Evolutionary conservation across 208 protist genomes (phyloP), one percentile per base, ranked within the genome.

Genomic region (Jaenimonas drosophilae): DNA sequence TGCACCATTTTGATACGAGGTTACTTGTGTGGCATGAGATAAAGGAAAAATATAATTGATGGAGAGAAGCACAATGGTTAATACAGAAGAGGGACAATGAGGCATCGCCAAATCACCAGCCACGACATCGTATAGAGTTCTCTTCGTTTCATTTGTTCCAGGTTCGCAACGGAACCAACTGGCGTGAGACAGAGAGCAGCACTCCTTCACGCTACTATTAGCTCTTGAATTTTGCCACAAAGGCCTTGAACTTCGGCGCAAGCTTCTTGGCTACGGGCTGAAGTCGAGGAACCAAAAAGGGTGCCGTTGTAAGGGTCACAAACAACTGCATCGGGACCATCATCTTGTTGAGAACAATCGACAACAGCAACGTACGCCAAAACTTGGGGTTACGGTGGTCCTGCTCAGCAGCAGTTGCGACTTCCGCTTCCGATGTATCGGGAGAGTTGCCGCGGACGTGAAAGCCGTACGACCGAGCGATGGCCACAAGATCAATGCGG

Each of bases 301-400:
- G 83, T 7, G 83, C 83, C 9, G 73, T 61, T 32, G 66, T 56
- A 14, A 92, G 30, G 3, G 83, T 83, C 14, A 81, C 20, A 16
- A 79, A 33, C 17, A 92, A 31, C 43, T 92, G 78, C 26, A 74
- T 17, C 27, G 83, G 83, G 0, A 81, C 76, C 4, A 87, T 26
- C 37, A 92, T 62, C 57, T 92, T 92, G 66, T 92, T 92, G 9
- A 92, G 50, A 3, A 88, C 31, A 44, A 92, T 64, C 3, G 78
- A 59, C 2, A 76, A 33, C 14, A 84, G 36, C 24, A 88, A 66
- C 9, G 70, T 83, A 46, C 71, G 64, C 65, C 59, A 84, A 50
- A 91, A 84, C 0, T 70, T 74, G 9, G 74, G 74, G 4, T 52
- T 46, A 17, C 42, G 56, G 32, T 48, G 58, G 17, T 63, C 48